Evolutionary conservation across 345 rosid species (phyloP).

Genomic region (Eucalyptus pauciflora): DNA sequence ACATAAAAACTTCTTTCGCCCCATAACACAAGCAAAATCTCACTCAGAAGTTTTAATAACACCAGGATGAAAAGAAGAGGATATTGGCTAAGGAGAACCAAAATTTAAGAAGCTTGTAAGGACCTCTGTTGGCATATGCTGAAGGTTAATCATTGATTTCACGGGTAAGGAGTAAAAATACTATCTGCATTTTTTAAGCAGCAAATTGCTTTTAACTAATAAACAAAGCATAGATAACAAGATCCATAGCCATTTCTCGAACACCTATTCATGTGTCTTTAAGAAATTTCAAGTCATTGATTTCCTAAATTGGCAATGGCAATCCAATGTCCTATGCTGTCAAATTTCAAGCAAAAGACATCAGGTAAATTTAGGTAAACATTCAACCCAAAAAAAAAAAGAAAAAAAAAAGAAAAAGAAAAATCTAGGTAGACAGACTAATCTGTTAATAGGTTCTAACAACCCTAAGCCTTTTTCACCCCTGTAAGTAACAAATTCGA

Average conservation of each 20-base stretch:
- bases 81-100: neutral
- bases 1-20: neutral
- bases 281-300: neutral
- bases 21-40: neutral
- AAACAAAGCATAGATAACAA: neutral
- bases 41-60: neutral
- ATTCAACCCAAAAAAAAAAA: too few relatives aligned
- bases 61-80: neutral
- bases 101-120: neutral
- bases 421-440: neutral
- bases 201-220: neutral
- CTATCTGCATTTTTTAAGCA: neutral
- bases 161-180: neutral
- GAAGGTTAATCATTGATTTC: neutral
- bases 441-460: neutral
- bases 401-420: too few relatives aligned
- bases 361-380: neutral
- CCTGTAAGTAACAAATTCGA: neutral
- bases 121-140: neutral
- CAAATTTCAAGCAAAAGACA: neutral
- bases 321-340: neutral
- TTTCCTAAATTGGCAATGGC: neutral
- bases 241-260: neutral
- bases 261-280: neutral
- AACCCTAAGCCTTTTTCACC: neutral